Conservation (phyloP, 129 eudicot genomes). For the Ambrosia trifida region DNA sequence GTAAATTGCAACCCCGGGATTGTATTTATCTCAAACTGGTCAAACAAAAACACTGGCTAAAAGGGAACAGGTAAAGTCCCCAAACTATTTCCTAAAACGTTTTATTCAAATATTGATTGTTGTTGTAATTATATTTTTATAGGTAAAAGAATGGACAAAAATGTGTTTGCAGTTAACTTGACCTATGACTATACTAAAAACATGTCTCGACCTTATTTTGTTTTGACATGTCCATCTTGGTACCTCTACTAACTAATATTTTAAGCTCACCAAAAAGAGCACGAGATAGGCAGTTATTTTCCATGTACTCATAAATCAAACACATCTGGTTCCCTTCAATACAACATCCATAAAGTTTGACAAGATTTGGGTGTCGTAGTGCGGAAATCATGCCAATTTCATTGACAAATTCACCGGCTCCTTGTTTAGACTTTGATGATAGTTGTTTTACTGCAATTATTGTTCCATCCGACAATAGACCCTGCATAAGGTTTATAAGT, state of each 20-base stretch:
- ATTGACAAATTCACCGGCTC: constrained; percentile 72
- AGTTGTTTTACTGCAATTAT: constrained; percentile 80
- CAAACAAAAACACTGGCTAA: background rate
- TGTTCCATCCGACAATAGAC: constrained; percentile 62
- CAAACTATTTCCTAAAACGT: too few relatives aligned
- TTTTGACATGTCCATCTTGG: background rate
- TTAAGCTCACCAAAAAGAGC: constrained; percentile 64
- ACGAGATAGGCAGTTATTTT: constrained; percentile 65
- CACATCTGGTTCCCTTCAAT: constrained; percentile 75
- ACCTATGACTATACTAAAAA: background rate
- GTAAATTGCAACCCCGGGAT: background rate
- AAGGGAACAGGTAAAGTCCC: background rate
- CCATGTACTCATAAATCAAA: constrained; percentile 77
- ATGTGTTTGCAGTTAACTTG: background rate
- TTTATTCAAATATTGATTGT: background rate
- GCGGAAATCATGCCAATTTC: constrained; percentile 86
- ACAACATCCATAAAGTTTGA: constrained; percentile 79
- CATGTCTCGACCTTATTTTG: background rate
- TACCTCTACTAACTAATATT: constrained; percentile 1
- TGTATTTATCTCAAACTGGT: background rate
- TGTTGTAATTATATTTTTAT: too few relatives aligned
- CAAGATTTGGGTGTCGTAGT: constrained; percentile 72
- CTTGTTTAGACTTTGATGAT: constrained; percentile 79
- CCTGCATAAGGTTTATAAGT: constrained; percentile 55
- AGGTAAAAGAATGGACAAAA: background rate